These are phyloP conservation scores for Croton laevigatus DNA, from an alignment of 441 rosid genomes.

Conservation along the genomic window DNA sequence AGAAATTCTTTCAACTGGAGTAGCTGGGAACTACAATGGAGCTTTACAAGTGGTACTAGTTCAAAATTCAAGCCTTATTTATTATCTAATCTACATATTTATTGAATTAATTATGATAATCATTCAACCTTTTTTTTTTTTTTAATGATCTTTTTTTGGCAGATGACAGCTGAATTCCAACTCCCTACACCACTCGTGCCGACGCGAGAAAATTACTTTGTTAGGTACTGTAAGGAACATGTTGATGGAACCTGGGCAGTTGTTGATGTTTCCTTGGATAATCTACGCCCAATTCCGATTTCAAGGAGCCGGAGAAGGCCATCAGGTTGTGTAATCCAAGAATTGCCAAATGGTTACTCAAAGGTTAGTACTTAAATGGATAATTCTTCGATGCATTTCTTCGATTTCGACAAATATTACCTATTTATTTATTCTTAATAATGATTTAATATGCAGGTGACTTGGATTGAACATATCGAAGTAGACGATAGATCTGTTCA, in stretches of 20 bases:
- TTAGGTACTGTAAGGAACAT: constrained; percentile 87
- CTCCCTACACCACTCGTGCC: constrained; percentile 90
- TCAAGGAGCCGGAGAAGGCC: constrained; percentile 80
- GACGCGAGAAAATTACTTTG: constrained; percentile 78
- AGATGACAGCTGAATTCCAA: constrained; percentile 98
- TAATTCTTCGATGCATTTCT: neutral
- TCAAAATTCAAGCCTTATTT: neutral
- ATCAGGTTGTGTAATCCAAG: constrained; percentile 89
- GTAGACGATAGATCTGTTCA: constrained; percentile 84
- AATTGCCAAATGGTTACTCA: constrained; percentile 87
- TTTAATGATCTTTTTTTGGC: neutral
- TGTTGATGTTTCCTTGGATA: constrained; percentile 90
- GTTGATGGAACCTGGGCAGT: constrained; percentile 91
- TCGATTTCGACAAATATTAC: neutral
- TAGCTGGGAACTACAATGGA: constrained; percentile 95
- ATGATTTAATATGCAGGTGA: constrained; percentile 44
- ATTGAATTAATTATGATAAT: neutral
- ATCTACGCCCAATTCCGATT: constrained; percentile 44
- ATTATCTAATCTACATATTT: neutral
- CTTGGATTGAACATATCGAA: constrained; percentile 92
- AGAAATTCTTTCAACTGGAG: constrained; percentile 93
- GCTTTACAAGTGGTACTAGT: constrained; percentile 91
- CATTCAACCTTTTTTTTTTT: neutral
- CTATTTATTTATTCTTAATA: constrained; percentile 2
- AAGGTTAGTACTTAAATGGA: constrained; percentile 50